Evolutionary conservation across 305 asterid species (phyloP), one percentile per base, ranked within the genome.

Genomic region (Caryopteris hybrid): DNA sequence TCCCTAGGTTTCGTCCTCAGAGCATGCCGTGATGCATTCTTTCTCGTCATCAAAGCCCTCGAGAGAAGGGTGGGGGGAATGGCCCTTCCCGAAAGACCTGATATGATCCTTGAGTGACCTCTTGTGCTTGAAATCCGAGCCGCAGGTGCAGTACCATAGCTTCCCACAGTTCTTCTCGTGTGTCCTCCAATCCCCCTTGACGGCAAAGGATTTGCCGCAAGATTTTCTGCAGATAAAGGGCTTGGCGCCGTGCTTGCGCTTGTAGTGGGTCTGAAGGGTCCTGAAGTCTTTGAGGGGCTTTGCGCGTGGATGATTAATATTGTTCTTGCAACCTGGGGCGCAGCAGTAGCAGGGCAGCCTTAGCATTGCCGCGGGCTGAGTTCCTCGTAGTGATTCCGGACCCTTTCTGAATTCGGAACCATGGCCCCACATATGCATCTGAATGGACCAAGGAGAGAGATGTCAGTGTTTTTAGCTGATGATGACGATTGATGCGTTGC

Each of bases 371-470:
- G 97, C 84, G 33, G 98, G 97, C 38, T 92, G 96, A 27, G 83
- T 66, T 8, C 98, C 98, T 20, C 94, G 65, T 0, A 92, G 85
- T 22, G 97, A 92, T 29, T 85, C 93, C 1, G 96, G 90, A 1
- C 98, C 98, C 69, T 86, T 88, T 7, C 97, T 76, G 41, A 69
- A 92, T 46, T 92, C 93, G 0, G 98, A 90, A 2, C 98, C 98
- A 27, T 92, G 98, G 1, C 97, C 98, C 98, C 98, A 92, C 96
- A 92, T 92, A 77, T 92, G 98, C 98, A 92, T 92, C 98, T 92
- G 79, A 61, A 70, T 31, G 47, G 4, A 48, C 13, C n/a, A n/a
- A n/a, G n/a, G n/a, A n/a, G n/a, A n/a, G n/a, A n/a, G n/a, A n/a
- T n/a, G n/a, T n/a, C n/a, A n/a, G n/a, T n/a, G n/a, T n/a, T n/a